Base-by-base conservation (phyloP, 805 yeast genomes). In the Zygoascus ofunaensis region DNA sequence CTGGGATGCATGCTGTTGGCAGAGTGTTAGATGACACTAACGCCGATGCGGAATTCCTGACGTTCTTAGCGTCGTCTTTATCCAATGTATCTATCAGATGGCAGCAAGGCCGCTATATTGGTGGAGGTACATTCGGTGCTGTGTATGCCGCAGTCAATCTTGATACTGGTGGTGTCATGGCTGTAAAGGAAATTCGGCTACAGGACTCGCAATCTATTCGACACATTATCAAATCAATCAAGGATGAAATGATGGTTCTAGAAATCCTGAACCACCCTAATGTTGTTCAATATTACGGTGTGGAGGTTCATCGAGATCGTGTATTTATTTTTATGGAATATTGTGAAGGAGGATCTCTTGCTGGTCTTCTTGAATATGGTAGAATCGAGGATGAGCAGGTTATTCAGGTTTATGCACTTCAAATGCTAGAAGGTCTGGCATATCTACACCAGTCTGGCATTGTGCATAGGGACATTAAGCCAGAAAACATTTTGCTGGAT, bases 251-350 rank as follows among this genome's bases (percentile, higher is more conserved):
- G 97, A 82, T 94, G 0, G 96, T 90, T 1, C 66, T 92, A 54
- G 97, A 92, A 65, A 85, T 87, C 82, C 69, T 92, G 48, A 83
- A 87, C 49, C 98, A 92, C 64, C 97, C 97, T 7, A 92, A 92
- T 58, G 83, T 92, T 54, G 97, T 92, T 4, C 96, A 89, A 60
- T 92, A 90, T 60, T 89, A 79, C 58, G 98, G 98, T 42, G 96
- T 92, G 32, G 97, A 92, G 62, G 97, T 92, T 4, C 97, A 92
- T 63, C 74, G 97, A 43, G 97, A 92, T 62, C 78, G 85, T 51
- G 97, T 92, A 15, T 89, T 87, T 61, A 81, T 92, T 26, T 92
- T 92, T 61, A 92, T 92, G 98, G 98, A 92, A 64, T 89, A 76
- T 64, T 92, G 98, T 68, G 94, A 89, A 55, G 89, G 96, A 34